Conservation (phyloP, 345 rosid species). For the Populus ilicifolia region DNA sequence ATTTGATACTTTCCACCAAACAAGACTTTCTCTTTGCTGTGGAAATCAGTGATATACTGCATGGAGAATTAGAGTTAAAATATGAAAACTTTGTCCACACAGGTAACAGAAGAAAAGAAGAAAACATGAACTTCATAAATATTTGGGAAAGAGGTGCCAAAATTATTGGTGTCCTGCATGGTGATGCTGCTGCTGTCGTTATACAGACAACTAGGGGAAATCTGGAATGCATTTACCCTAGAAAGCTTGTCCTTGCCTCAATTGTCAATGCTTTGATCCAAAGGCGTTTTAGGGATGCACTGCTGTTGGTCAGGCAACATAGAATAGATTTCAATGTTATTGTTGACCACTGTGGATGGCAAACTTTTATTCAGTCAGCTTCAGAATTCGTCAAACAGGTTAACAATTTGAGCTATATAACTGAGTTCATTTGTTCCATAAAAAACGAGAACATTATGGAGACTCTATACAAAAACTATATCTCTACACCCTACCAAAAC, state of each 20-base stretch:
- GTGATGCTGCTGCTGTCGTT: slow-evolving; percentile 82
- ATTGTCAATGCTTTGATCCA: slow-evolving; percentile 67
- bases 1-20: slow-evolving; percentile 77
- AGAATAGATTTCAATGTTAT: slow-evolving; percentile 88
- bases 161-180: slow-evolving; percentile 79
- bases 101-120: slow-evolving; percentile 53
- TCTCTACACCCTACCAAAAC: slow-evolving; percentile 39
- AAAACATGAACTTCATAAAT: slow-evolving; percentile 52
- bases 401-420: slow-evolving; percentile 71
- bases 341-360: slow-evolving; percentile 84
- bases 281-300: slow-evolving; percentile 69
- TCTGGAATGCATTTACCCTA: slow-evolving; percentile 82
- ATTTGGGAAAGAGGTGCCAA: slow-evolving; percentile 95
- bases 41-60: slow-evolving; percentile 60
- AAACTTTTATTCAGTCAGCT: slow-evolving; percentile 63
- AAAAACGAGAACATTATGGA: slow-evolving; percentile 71
- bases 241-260: slow-evolving; percentile 82
- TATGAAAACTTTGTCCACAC: slow-evolving; percentile 44
- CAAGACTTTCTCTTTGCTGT: slow-evolving; percentile 81
- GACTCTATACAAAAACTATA: slow-evolving; percentile 56
- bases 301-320: slow-evolving; percentile 89
- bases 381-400: slow-evolving; percentile 81
- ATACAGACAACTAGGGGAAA: slow-evolving; percentile 85
- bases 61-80: slow-evolving; percentile 53
- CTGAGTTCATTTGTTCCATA: slow-evolving; percentile 87